phyloP scores from a whole-genome alignment of 78 protist genomes.

The Anaeramoeba flamelloides region DNA sequence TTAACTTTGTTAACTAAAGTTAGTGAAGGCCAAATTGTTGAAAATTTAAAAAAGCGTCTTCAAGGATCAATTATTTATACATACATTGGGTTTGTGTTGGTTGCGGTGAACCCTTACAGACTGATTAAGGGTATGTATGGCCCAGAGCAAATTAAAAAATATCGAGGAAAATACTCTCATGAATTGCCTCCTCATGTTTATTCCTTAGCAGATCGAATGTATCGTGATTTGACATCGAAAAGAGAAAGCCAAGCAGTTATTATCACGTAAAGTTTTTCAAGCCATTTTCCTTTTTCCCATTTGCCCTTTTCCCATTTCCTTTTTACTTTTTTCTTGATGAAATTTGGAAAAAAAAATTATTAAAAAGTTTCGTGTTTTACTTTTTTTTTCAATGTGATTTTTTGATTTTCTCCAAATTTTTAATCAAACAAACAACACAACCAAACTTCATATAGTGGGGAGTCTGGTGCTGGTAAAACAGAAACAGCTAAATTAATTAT shows the following conservation, averaged over 20 bases:
- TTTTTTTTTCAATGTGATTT: neutral
- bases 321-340: neutral
- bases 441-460: slow-evolving; percentile 44
- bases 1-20: neutral
- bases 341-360: neutral
- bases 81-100: neutral
- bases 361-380: no score
- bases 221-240: neutral
- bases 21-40: neutral
- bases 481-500: slow-evolving; percentile 59
- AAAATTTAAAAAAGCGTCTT: neutral
- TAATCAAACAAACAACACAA: neutral
- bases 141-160: neutral
- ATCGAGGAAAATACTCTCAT: neutral
- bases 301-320: no score
- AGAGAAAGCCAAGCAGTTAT: neutral
- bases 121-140: neutral
- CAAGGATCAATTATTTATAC: neutral
- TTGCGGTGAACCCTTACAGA: neutral
- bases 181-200: neutral
- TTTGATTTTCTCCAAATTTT: neutral
- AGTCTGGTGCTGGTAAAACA: slow-evolving; percentile 82
- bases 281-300: no score
- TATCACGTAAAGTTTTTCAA: slow-evolving; percentile 3
- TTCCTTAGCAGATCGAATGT: neutral